A percentile compares a stretch with the other conserved stretches of the same genome.
phyloP scores from a whole-genome alignment of 1,139 yeast genomes.

The Pneumocystis carinii region DNA sequence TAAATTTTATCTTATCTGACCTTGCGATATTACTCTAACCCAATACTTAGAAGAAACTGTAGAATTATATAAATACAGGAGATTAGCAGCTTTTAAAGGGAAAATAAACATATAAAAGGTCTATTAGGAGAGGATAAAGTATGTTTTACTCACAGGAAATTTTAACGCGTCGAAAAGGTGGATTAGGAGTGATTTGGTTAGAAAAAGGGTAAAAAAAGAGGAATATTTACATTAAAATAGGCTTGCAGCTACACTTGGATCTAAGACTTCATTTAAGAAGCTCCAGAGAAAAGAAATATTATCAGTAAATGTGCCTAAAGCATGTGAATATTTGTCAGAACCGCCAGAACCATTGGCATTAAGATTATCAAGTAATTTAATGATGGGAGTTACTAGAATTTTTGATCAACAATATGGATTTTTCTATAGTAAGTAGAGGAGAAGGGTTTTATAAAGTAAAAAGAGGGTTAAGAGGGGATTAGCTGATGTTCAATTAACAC shows the following conservation, averaged over 20 bases:
- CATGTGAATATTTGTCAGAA: conserved; percentile 15
- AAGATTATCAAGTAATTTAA: conserved; percentile 35
- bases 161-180: conserved; percentile 11
- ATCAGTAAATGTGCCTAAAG: conserved; percentile 16
- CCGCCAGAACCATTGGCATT: conserved; percentile 26
- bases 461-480: background rate
- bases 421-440: conserved; percentile 22
- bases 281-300: conserved; percentile 17
- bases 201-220: background rate
- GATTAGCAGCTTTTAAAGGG: no score
- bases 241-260: conserved; percentile 19
- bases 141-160: conserved; percentile 12
- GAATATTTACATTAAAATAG: conserved; percentile 1
- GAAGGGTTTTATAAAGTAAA: background rate
- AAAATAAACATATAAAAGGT: no score
- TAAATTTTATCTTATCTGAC: no score
- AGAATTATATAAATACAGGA: no score
- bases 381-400: conserved; percentile 44
- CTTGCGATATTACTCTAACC: no score
- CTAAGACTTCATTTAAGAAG: conserved; percentile 15
- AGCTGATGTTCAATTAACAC: conserved; percentile 10
- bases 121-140: no score
- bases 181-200: conserved; percentile 11
- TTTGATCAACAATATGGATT: conserved; percentile 38
- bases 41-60: no score